Conservation (phyloP, 1,284 basidiomycete genomes). For the Abortiporus biennis region DNA sequence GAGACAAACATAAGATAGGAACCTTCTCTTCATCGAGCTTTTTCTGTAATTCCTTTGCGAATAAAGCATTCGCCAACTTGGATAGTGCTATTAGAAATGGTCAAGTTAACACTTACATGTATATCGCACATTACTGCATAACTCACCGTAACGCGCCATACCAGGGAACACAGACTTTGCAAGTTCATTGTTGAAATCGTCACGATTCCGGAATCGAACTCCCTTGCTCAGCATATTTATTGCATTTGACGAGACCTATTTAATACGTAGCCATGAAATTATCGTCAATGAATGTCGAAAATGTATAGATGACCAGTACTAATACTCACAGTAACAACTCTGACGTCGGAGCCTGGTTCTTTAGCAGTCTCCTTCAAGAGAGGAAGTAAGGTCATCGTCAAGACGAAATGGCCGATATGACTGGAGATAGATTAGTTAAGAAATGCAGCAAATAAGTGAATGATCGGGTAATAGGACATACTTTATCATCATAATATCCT, state of each 20-base stretch:
- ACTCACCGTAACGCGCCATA: conserved; percentile 33
- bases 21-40: conserved; percentile 20
- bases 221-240: conserved; percentile 10
- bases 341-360: conserved; percentile 39
- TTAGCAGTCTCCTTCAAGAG: conserved; percentile 39
- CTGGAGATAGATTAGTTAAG: conserved; percentile 22
- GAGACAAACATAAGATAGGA: conserved; percentile 25
- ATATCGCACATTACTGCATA: background rate
- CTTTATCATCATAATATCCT: conserved; percentile 39
- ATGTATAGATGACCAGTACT: background rate
- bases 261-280: conserved; percentile 6
- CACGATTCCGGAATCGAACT: conserved; percentile 1
- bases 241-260: conserved; percentile 14
- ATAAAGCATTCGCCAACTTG: conserved; percentile 26
- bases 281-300: background rate
- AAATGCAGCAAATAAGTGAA: no score
- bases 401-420: conserved; percentile 38
- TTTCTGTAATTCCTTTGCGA: conserved; percentile 22
- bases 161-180: conserved; percentile 18
- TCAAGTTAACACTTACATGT: background rate
- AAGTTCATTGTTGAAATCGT: conserved; percentile 16
- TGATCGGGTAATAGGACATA: conserved; percentile 23
- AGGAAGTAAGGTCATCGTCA: conserved; percentile 44
- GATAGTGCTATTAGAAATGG: conserved; percentile 24
- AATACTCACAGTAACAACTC: conserved; percentile 40